Evolutionary conservation across 1,139 yeast species (phyloP), one percentile per base, ranked within the genome.

Genomic region (Lodderomyces oxycetoniae): DNA sequence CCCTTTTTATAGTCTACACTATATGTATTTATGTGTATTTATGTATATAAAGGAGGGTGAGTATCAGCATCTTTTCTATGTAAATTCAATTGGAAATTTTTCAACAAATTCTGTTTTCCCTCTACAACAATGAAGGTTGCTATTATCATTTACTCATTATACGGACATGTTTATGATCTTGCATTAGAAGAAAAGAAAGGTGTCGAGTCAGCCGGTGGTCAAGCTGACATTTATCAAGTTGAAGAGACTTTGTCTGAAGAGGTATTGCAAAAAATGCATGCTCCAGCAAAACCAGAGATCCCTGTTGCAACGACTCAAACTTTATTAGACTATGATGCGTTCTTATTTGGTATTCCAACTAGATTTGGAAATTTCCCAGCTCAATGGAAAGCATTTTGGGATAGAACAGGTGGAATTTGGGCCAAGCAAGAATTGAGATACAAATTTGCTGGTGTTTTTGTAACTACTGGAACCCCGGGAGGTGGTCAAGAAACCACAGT

Each of bases 401-500:
- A 62, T 45, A 39, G 56, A 30, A 62, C 68, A 28, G 66, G 68
- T 33, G 56, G 56, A 11, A 54, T 61, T 44, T 63, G 67, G 67
- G 64, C 60, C 30, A 22, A 38, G 6, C 64, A 65, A 40, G 57
- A 58, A 24, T 51, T 63, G 38, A 44, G 52, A 40, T 67, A 67
- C 35, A 63, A 63, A 51, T 52, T 60, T 23, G 65, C 63, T 20
- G 67, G 67, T 38, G 41, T 61, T 23, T 63, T 62, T 36, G 63
- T 60, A 19, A 53, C 63, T 38, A 59, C 67, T 19, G 66, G 66
- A 37, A 46, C 63, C 32, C 56, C 50, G 38, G 67, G 67, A 40
- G 66, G 67, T 35, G 68, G 70, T 19, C 70, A 62, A 46, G 69
- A 63, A 49, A 49, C 58, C 31, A 63, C 69, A 27, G 48, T 55